Conservation (phyloP, 352 stramenopile genomes). For the Phytophthora europaea region DNA sequence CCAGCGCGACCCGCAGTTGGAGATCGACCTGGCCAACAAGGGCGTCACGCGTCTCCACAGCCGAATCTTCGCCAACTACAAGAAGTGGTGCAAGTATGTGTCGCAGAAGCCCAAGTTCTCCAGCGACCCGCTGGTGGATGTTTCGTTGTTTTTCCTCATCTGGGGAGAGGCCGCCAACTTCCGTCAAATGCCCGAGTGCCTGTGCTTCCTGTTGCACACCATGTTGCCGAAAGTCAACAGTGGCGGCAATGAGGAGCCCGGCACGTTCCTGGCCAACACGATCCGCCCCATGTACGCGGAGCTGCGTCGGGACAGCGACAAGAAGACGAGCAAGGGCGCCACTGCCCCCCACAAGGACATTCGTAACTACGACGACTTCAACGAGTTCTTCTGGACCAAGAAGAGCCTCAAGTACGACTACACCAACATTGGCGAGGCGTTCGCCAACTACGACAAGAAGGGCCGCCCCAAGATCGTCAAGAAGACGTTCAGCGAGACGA, state of each 20-base stretch:
- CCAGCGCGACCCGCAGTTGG: constrained; percentile 70
- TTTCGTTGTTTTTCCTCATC: constrained; percentile 84
- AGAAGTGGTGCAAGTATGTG: constrained; percentile 90
- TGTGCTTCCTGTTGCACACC: constrained; percentile 85
- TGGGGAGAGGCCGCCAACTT: constrained; percentile 90
- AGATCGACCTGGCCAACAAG: constrained; percentile 76
- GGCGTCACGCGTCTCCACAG: constrained; percentile 72
- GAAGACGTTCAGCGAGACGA: constrained; percentile 85
- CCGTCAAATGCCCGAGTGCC: constrained; percentile 79
- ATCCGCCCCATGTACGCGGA: constrained; percentile 86
- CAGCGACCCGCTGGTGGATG: constrained; percentile 79
- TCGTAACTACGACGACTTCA: constrained; percentile 91
- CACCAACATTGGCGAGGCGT: constrained; percentile 72
- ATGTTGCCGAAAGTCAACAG: constrained; percentile 72
- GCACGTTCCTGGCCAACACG: constrained; percentile 67
- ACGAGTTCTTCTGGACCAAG: constrained; percentile 91
- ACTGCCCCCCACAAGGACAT: constrained; percentile 77
- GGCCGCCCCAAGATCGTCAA: constrained; percentile 82
- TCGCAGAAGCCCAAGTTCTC: constrained; percentile 81
- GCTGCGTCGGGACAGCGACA: constrained; percentile 79
- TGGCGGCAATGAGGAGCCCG: constrained; percentile 63
- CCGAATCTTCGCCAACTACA: constrained; percentile 86
- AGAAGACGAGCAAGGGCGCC: constrained; percentile 84
- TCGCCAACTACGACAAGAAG: constrained; percentile 82
- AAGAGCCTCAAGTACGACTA: constrained; percentile 83